Evolutionary conservation across 1,284 basidiomycete species (phyloP).

Genomic region (Porodaedalea pini): DNA sequence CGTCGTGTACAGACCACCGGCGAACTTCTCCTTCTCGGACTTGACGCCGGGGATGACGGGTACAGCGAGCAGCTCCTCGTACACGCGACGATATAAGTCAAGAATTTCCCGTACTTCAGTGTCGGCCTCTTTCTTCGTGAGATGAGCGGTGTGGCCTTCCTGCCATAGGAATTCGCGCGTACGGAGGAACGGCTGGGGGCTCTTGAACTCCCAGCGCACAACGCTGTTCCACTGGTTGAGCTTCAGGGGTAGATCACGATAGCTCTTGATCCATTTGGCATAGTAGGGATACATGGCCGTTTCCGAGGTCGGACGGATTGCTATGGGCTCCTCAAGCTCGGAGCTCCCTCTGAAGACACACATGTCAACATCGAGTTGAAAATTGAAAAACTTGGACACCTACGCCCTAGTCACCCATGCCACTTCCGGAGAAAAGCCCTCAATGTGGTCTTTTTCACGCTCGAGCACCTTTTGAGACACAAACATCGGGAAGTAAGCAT

Average conservation of each 20-base stretch:
- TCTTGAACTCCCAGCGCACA: slow-evolving; percentile 99
- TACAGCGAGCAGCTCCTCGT: slow-evolving; percentile 95
- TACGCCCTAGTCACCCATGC: slow-evolving; percentile 98
- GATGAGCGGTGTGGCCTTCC: slow-evolving; percentile 96
- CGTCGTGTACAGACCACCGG: slow-evolving; percentile 96
- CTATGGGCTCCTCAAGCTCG: slow-evolving; percentile 95
- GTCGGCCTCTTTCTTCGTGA: slow-evolving; percentile 88
- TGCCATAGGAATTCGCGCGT: slow-evolving; percentile 99
- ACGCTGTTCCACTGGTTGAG: slow-evolving; percentile 99
- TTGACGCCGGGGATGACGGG: slow-evolving; percentile 97
- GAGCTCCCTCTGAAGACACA: slow-evolving; percentile 68
- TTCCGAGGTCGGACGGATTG: slow-evolving; percentile 97
- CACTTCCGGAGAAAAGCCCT: slow-evolving; percentile 99
- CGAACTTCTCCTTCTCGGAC: slow-evolving; percentile 99
- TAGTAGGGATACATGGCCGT: slow-evolving; percentile 99
- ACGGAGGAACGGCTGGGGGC: slow-evolving; percentile 98
- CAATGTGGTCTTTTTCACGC: slow-evolving; percentile 97
- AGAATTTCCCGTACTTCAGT: slow-evolving; percentile 91
- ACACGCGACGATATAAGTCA: slow-evolving; percentile 94
- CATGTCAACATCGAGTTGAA: neutral
- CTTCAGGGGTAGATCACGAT: slow-evolving; percentile 95
- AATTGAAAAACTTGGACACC: slow-evolving; percentile 33
- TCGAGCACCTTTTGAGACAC: slow-evolving; percentile 92
- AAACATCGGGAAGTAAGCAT: slow-evolving; percentile 99
- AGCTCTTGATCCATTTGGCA: slow-evolving; percentile 97